Evolutionary conservation across 352 stramenopile species (phyloP).

Genomic region (Plasmopara muralis): DNA sequence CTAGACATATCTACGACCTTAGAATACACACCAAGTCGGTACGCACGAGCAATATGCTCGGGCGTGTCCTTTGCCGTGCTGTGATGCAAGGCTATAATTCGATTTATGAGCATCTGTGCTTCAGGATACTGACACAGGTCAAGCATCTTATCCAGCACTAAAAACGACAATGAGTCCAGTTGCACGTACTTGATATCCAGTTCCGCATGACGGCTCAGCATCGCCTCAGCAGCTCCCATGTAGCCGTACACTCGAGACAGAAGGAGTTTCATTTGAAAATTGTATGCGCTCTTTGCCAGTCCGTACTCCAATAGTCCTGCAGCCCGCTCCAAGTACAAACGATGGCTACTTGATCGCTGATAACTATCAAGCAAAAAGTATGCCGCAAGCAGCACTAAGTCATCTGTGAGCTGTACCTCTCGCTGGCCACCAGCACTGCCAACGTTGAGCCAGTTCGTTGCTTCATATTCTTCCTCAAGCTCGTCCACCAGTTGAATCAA

Average conservation of each 20-base stretch:
- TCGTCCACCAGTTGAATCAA: conserved; percentile 36
- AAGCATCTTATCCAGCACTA: conserved; percentile 78
- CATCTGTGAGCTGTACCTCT: conserved; percentile 80
- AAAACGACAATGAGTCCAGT: conserved; percentile 76
- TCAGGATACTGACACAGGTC: conserved; percentile 53
- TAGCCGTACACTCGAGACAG: conserved; percentile 74
- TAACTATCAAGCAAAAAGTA: conserved; percentile 69
- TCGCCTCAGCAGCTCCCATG: conserved; percentile 53
- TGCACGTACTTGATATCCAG: conserved; percentile 85
- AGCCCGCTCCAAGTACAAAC: conserved; percentile 42
- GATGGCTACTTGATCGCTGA: conserved; percentile 31
- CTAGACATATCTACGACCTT: conserved; percentile 80
- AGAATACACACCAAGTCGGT: conserved; percentile 78
- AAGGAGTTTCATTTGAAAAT: conserved; percentile 88
- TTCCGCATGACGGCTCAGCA: conserved; percentile 60
- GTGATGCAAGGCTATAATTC: conserved; percentile 46
- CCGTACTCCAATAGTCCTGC: conserved; percentile 65
- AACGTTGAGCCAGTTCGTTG: conserved; percentile 64
- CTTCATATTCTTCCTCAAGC: conserved; percentile 63
- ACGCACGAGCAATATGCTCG: conserved; percentile 73
- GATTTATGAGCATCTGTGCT: conserved; percentile 39
- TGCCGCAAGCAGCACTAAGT: conserved; percentile 65
- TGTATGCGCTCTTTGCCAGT: conserved; percentile 76
- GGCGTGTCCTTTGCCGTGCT: conserved; percentile 58
- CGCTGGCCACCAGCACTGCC: conserved; percentile 64